A percentile compares a stretch with the other conserved stretches of the same genome.
Conservation (phyloP, 2,329 filamentous ascomycete genomes). For the Periconia sp. region DNA sequence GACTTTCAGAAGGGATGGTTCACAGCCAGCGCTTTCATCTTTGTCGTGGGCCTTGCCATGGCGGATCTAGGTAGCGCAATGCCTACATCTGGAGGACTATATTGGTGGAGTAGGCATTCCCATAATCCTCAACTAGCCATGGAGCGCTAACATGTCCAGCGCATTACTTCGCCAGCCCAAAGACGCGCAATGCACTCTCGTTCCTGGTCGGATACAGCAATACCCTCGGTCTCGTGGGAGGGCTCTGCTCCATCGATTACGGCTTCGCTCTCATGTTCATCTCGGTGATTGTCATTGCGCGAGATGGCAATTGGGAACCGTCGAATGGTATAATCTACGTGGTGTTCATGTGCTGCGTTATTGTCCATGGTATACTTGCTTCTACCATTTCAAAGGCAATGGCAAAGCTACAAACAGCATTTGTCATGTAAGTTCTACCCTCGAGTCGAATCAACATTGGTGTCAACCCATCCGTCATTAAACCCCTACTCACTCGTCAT, state of each 20-base stretch:
- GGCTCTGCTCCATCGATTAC: slow-evolving; percentile 67
- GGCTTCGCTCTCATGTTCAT: slow-evolving; percentile 64
- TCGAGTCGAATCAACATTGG: no score
- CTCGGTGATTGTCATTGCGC: slow-evolving; percentile 63
- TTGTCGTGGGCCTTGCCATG: slow-evolving; percentile 66
- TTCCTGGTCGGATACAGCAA: slow-evolving; percentile 68
- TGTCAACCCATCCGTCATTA: no score
- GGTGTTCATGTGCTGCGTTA: slow-evolving; percentile 61
- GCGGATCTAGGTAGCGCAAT: slow-evolving; percentile 53
- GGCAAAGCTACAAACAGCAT: slow-evolving; percentile 64
- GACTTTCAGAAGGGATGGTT: slow-evolving; percentile 57
- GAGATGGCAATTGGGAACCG: slow-evolving; percentile 63
- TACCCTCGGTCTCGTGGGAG: slow-evolving; percentile 64
- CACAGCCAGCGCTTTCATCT: slow-evolving; percentile 62
- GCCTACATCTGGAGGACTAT: slow-evolving; percentile 65
- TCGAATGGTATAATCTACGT: slow-evolving; percentile 63
- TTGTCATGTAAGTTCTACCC: slow-evolving; percentile 47
- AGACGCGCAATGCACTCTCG: slow-evolving; percentile 62
- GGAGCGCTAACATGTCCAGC: slow-evolving; percentile 42
- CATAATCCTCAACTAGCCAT: slow-evolving; percentile 16
- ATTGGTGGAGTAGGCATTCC: slow-evolving; percentile 57
- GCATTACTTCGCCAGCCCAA: slow-evolving; percentile 63
- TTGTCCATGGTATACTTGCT: slow-evolving; percentile 61
- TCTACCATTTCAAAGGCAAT: slow-evolving; percentile 62
- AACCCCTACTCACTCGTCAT: no score